Conservation (phyloP, 2,329 filamentous ascomycete species). For the Aureobasidium namibiae region DNA sequence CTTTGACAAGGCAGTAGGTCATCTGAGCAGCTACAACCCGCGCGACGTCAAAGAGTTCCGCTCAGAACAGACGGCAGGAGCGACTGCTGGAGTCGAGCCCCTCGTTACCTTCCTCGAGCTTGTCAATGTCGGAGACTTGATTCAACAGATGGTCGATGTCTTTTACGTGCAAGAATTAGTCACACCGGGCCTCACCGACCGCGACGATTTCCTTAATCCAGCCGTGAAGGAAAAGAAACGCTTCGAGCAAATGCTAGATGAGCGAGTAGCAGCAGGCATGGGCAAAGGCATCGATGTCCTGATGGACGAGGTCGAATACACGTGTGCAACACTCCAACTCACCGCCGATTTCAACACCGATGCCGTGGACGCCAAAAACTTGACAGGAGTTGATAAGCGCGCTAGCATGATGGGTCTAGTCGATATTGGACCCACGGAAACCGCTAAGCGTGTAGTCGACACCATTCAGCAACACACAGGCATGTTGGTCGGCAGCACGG, state of each 20-base stretch:
- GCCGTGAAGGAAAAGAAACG: conserved; percentile 93
- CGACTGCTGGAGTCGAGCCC: conserved; percentile 61
- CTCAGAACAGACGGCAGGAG: conserved; percentile 14
- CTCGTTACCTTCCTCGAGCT: conserved; percentile 93
- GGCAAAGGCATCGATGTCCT: conserved; percentile 98
- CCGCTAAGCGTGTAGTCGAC: conserved; percentile 72
- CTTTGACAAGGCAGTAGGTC: conserved; percentile 85
- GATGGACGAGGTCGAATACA: conserved; percentile 96
- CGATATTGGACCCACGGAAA: conserved; percentile 67
- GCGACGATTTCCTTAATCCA: conserved; percentile 89
- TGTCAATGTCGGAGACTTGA: conserved; percentile 95
- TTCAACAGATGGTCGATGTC: conserved; percentile 97
- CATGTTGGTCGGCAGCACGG: conserved; percentile 90
- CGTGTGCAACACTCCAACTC: conserved; percentile 78
- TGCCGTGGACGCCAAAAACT: conserved; percentile 26
- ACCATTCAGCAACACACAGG: conserved; percentile 81
- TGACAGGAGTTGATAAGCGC: conserved; percentile 20
- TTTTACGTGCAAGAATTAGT: conserved; percentile 96
- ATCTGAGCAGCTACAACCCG: conserved; percentile 86
- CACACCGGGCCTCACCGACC: conserved; percentile 71
- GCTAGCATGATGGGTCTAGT: conserved; percentile 21
- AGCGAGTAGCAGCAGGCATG: conserved; percentile 86
- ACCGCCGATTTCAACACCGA: conserved; percentile 74
- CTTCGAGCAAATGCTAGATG: conserved; percentile 97
- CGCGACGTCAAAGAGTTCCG: conserved; percentile 61